Percentiles rank a stretch among this genome's conserved stretches.
Conservation (phyloP, 345 rosid species). For the Balakata baccata region DNA sequence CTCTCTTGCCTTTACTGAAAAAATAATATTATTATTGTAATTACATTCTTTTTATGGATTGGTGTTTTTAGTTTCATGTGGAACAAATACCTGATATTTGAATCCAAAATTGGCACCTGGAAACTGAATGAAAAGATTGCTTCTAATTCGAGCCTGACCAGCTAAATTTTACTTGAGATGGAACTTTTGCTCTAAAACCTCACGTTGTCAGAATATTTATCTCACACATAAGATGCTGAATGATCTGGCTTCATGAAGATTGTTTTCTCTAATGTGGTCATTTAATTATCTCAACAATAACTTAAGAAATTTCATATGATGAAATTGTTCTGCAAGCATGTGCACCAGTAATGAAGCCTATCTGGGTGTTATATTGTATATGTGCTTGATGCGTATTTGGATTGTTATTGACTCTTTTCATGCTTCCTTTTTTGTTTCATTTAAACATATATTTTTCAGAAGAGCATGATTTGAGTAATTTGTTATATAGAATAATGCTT, state of each 20-base stretch:
- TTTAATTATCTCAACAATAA: background rate
- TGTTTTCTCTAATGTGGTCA: background rate
- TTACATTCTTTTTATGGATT: background rate
- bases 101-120: background rate
- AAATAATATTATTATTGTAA: background rate
- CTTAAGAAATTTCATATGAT: background rate
- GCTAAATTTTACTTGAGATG: too few relatives aligned
- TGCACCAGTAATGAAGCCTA: background rate
- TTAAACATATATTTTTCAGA: too few relatives aligned
- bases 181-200: conserved; percentile 1
- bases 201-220: background rate
- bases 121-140: background rate
- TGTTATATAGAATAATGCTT: too few relatives aligned
- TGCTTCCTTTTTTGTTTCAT: too few relatives aligned
- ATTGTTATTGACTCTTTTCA: too few relatives aligned
- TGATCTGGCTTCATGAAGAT: background rate
- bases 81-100: background rate
- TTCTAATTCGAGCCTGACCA: background rate
- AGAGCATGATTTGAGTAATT: too few relatives aligned
- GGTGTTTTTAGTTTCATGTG: background rate
- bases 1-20: background rate
- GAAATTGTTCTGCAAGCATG: background rate
- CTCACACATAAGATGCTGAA: background rate
- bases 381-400: background rate
- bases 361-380: background rate